Conservation (phyloP, 805 yeast genomes). For the Cyberlindnera xylosilytica region DNA sequence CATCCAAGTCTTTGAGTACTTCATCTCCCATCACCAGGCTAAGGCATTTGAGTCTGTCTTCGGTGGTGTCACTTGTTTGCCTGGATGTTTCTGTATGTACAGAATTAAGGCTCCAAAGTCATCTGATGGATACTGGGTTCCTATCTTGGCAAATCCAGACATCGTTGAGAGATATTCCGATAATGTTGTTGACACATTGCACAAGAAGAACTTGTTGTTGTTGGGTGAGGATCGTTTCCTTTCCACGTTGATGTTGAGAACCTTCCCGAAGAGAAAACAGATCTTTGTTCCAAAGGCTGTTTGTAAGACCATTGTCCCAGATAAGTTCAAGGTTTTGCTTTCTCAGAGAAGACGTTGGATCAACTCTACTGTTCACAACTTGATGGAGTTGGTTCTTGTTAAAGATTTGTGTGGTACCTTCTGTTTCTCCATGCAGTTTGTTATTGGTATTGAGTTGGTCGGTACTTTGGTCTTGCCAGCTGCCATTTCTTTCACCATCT, state of each 20-base stretch:
- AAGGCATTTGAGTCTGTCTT: constrained; percentile 94
- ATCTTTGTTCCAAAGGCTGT: constrained; percentile 87
- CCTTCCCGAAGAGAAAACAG: constrained; percentile 88
- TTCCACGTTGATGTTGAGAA: constrained; percentile 79
- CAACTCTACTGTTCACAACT: constrained; percentile 89
- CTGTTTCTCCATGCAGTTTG: constrained; percentile 93
- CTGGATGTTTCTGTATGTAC: constrained; percentile 93
- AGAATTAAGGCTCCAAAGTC: constrained; percentile 90
- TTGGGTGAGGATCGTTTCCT: constrained; percentile 90
- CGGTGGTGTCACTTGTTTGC: constrained; percentile 92
- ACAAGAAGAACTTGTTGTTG: constrained; percentile 77
- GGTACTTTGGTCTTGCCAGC: constrained; percentile 90
- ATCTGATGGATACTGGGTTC: constrained; percentile 81
- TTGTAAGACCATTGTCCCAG: constrained; percentile 90
- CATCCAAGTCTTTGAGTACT: constrained; percentile 91
- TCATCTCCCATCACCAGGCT: constrained; percentile 90
- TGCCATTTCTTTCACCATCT: constrained; percentile 78
- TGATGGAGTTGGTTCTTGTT: constrained; percentile 81
- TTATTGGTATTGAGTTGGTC: constrained; percentile 74
- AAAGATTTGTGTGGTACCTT: constrained; percentile 91
- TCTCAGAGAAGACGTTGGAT: constrained; percentile 98
- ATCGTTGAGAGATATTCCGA: constrained; percentile 90
- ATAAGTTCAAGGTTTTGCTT: constrained; percentile 67
- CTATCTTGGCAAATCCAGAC: constrained; percentile 88
- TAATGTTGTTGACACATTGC: constrained; percentile 78